Evolutionary conservation across 257 asterid species (phyloP).

Genomic region (Cynanchum wilfordii): DNA sequence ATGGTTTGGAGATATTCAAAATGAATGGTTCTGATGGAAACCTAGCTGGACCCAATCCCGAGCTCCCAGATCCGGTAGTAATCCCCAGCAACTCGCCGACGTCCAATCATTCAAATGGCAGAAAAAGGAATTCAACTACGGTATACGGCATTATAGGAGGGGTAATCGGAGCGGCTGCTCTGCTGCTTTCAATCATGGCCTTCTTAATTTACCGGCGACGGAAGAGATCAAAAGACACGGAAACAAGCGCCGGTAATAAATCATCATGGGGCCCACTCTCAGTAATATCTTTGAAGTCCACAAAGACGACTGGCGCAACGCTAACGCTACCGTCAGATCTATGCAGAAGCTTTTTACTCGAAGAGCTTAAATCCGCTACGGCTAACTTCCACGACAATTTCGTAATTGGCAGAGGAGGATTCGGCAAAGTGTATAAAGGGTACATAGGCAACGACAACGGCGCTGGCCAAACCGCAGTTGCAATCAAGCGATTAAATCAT

Average conservation of each 20-base stretch:
- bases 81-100: neutral
- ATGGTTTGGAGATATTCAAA: constrained; percentile 65
- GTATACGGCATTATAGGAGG: no score
- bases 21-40: constrained; percentile 27
- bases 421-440: constrained; percentile 54
- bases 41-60: constrained; percentile 47
- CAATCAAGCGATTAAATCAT: neutral
- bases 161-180: no score
- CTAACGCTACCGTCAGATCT: no score
- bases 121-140: no score
- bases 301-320: constrained; percentile 19
- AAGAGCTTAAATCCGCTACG: constrained; percentile 46
- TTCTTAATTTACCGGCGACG: constrained; percentile 16
- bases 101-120: no score
- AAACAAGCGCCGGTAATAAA: constrained; percentile 21
- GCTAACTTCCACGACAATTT: constrained; percentile 31
- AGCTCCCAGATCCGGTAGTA: neutral
- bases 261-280: constrained; percentile 36
- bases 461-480: neutral
- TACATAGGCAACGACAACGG: neutral
- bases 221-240: constrained; percentile 25
- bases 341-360: constrained; percentile 25
- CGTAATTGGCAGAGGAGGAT: constrained; percentile 53
- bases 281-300: constrained; percentile 18
- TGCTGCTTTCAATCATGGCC: neutral